Conservation (phyloP, 768 basidiomycete genomes). For the Suillus subaureus region DNA sequence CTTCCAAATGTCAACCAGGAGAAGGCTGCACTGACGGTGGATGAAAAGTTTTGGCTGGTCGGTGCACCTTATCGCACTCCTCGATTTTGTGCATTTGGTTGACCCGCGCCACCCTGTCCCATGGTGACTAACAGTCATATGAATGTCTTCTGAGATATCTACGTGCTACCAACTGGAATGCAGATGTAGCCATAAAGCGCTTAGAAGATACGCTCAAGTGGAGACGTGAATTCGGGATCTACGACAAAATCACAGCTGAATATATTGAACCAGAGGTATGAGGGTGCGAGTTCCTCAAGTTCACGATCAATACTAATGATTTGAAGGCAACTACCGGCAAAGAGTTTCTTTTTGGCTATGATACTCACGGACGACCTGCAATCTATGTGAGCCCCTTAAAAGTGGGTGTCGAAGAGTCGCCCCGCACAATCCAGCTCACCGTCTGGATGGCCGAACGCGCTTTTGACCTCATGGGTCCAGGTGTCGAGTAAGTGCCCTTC, state of each 20-base stretch:
- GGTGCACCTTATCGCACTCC: conserved; percentile 23
- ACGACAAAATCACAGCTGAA: conserved; percentile 59
- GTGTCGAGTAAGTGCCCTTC: conserved; percentile 69
- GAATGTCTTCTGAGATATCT: too few species aligned
- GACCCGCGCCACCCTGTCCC: conserved; percentile 9
- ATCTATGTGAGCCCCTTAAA: conserved; percentile 69
- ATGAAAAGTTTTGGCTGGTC: conserved; percentile 80
- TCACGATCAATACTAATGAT: background rate
- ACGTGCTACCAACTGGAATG: too few species aligned
- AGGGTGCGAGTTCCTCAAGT: background rate
- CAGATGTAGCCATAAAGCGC: too few species aligned
- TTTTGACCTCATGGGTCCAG: conserved; percentile 77
- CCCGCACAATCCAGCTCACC: conserved; percentile 70
- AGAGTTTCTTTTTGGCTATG: conserved; percentile 76
- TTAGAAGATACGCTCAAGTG: too few species aligned
- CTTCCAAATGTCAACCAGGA: conserved; percentile 48
- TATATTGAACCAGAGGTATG: conserved; percentile 76
- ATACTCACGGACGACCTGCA: conserved; percentile 62
- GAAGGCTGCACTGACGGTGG: conserved; percentile 53
- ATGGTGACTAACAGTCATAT: too few species aligned
- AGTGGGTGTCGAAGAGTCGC: conserved; percentile 75
- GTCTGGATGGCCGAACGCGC: conserved; percentile 82
- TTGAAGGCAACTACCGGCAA: conserved; percentile 79
- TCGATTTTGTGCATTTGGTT: background rate
- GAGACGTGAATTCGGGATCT: conserved; percentile 75